These are phyloP conservation scores for Xerocomellus intermedius DNA, from an alignment of 768 basidiomycete genomes.

Conservation along the genomic window DNA sequence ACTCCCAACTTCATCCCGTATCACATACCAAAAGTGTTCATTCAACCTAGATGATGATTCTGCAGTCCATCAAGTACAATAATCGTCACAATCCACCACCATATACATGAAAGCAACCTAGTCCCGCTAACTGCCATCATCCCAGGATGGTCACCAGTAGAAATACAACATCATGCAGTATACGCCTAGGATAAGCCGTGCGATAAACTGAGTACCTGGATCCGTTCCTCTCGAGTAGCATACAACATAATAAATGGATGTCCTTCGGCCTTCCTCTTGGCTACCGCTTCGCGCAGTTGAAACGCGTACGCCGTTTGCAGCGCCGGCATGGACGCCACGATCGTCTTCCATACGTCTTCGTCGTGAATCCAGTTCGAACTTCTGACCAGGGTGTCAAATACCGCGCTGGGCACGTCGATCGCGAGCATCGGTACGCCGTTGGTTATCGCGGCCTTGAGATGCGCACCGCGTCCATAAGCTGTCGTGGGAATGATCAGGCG, in stretches of 20 bases:
- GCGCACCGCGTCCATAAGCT: conserved; percentile 64
- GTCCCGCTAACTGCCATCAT: background rate
- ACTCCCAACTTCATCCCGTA: background rate
- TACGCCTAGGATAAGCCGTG: conserved; percentile 1
- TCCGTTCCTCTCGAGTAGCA: conserved; percentile 66
- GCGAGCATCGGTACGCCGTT: conserved; percentile 66
- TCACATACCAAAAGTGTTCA: background rate
- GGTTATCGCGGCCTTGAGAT: conserved; percentile 59
- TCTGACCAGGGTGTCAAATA: conserved; percentile 63
- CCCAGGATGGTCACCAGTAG: too few relatives aligned
- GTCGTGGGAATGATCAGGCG: background rate
- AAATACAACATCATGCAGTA: background rate
- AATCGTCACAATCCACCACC: background rate
- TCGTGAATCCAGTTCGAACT: conserved; percentile 65
- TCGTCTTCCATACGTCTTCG: conserved; percentile 70
- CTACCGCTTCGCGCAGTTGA: conserved; percentile 65
- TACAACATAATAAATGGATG: conserved; percentile 62
- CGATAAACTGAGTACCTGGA: conserved; percentile 53
- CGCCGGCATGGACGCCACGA: conserved; percentile 54
- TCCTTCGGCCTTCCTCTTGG: conserved; percentile 62
- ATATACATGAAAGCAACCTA: background rate
- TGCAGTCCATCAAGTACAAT: background rate
- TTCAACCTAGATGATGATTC: background rate
- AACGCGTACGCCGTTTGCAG: conserved; percentile 60
- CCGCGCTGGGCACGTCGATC: conserved; percentile 58